Conservation (phyloP, 306 rosid genomes). For the Glycine tomentella region DNA sequence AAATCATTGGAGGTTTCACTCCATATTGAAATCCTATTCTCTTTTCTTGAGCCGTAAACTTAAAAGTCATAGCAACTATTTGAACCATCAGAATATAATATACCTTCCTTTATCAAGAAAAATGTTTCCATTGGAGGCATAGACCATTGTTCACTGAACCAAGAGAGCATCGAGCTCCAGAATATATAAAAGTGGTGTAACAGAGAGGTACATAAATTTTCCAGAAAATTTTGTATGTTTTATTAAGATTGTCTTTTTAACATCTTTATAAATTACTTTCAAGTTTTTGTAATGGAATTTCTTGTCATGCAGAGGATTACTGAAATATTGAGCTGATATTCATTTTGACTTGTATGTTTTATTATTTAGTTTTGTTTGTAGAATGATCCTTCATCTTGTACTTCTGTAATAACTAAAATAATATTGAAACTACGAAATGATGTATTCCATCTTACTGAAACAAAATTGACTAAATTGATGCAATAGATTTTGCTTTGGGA, state of each 20-base stretch:
- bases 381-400: constrained; percentile 18
- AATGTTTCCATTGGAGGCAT: not conserved
- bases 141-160: not conserved
- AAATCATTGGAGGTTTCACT: not conserved
- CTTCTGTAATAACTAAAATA: constrained; percentile 9
- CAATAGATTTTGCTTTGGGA: not conserved
- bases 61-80: not conserved
- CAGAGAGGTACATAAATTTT: too few species aligned
- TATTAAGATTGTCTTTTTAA: not conserved
- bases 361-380: not conserved
- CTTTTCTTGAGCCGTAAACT: constrained; percentile 29
- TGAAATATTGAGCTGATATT: constrained; percentile 10
- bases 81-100: not conserved
- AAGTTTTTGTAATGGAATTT: not conserved
- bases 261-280: not conserved
- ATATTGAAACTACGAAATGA: constrained; percentile 2
- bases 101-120: not conserved
- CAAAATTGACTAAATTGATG: not conserved
- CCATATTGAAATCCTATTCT: not conserved
- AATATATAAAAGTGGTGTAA: constrained; percentile 17
- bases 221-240: not conserved
- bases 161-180: constrained; percentile 22
- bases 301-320: not conserved
- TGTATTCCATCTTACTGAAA: not conserved
- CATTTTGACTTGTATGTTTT: not conserved